These are phyloP conservation scores for Coelastrella sp. DNA, from an alignment of 139 green algal genomes.

Conservation along the genomic window DNA sequence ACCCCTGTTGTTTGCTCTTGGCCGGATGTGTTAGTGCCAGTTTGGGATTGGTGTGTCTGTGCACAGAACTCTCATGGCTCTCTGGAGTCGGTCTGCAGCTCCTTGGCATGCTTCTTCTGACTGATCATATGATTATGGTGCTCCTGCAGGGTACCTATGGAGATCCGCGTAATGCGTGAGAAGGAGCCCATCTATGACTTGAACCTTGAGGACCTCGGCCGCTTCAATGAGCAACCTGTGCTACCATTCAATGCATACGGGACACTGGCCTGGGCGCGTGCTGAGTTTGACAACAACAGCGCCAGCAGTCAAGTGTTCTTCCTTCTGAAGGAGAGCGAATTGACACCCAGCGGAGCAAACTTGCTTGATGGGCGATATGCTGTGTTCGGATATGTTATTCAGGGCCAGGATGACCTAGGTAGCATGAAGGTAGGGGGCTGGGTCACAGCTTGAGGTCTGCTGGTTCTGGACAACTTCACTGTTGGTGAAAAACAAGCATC, in stretches of 20 bases:
- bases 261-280: conserved; percentile 94
- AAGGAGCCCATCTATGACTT: conserved; percentile 96
- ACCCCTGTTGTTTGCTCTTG: no score
- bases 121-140: neutral
- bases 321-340: conserved; percentile 98
- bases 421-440: conserved; percentile 59
- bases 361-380: conserved; percentile 97
- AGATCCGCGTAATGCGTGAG: conserved; percentile 91
- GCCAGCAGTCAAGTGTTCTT: conserved; percentile 88
- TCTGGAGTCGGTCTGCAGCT: neutral
- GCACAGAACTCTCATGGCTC: no score
- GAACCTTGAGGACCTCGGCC: conserved; percentile 94
- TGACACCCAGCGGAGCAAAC: conserved; percentile 97
- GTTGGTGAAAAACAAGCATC: neutral
- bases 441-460: neutral
- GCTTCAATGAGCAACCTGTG: conserved; percentile 89
- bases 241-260: conserved; percentile 99
- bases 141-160: conserved; percentile 88
- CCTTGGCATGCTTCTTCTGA: neutral
- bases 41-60: no score
- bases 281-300: conserved; percentile 97
- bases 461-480: neutral
- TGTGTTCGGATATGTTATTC: conserved; percentile 96
- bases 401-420: conserved; percentile 73
- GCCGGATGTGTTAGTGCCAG: no score